Evolutionary conservation across 805 yeast species (phyloP).

Genomic region (Wickerhamomyces tratensis): DNA sequence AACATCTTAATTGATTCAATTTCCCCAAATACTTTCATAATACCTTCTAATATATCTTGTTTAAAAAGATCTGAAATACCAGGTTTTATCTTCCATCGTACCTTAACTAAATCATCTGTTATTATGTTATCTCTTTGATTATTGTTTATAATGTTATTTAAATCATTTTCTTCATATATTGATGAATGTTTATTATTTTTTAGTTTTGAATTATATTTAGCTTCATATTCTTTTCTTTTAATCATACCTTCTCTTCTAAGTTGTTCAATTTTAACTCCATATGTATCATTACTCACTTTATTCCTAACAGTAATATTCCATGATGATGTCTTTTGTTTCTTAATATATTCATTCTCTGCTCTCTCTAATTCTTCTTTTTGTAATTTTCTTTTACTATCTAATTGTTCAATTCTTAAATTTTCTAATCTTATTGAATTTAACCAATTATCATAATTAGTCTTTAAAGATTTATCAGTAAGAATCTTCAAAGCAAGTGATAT

Average conservation of each 20-base stretch:
- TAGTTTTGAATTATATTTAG: conserved; percentile 4
- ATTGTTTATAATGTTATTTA: neutral
- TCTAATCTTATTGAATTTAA: conserved; percentile 3
- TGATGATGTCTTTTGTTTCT: neutral
- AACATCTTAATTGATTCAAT: conserved; percentile 7
- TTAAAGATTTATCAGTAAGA: conserved; percentile 68
- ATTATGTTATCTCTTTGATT: too few relatives aligned
- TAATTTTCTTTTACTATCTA: conserved; percentile 9
- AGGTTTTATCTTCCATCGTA: conserved; percentile 15
- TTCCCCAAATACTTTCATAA: conserved; percentile 15
- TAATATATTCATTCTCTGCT: conserved; percentile 9
- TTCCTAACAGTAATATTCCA: conserved; percentile 8
- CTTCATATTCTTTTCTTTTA: conserved; percentile 11
- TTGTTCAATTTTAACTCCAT: conserved; percentile 10
- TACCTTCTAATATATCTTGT: conserved; percentile 12
- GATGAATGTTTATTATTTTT: neutral
- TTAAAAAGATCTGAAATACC: conserved; percentile 13
- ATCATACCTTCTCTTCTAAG: conserved; percentile 15
- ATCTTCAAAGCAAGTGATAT: conserved; percentile 78
- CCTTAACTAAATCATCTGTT: conserved; percentile 4
- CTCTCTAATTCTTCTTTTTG: conserved; percentile 15
- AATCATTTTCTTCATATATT: too few relatives aligned
- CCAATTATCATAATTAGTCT: conserved; percentile 63
- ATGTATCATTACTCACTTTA: conserved; percentile 1
- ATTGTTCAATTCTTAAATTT: conserved; percentile 2